Conservation (phyloP, 306 rosid genomes). For the Cicer bijugum region DNA sequence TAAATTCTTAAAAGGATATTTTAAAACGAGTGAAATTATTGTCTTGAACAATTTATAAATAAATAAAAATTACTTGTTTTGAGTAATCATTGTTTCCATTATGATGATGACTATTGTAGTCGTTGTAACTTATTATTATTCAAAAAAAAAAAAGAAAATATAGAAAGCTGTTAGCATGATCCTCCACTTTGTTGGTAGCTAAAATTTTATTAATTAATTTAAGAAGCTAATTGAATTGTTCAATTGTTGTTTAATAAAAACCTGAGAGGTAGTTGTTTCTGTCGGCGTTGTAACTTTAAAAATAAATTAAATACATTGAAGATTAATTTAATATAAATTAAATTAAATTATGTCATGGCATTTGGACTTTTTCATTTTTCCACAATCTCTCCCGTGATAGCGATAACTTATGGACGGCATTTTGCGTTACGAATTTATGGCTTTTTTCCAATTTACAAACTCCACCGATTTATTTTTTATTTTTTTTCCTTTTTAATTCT, state of each 20-base stretch:
- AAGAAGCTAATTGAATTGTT: neutral
- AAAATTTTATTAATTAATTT: neutral
- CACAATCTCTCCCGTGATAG: slow-evolving; percentile 52
- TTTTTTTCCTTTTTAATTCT: neutral
- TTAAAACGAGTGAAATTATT: no score
- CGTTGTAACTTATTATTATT: slow-evolving; percentile 34
- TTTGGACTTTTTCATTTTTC: slow-evolving; percentile 32
- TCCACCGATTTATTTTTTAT: slow-evolving; percentile 27
- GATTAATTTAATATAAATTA: no score
- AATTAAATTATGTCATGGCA: slow-evolving; percentile 41
- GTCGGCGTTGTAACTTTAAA: slow-evolving; percentile 32
- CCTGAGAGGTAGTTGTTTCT: slow-evolving; percentile 32
- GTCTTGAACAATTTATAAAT: no score
- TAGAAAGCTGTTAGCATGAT: slow-evolving; percentile 39
- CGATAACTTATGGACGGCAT: slow-evolving; percentile 43
- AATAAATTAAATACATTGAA: neutral
- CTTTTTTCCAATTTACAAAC: slow-evolving; percentile 11
- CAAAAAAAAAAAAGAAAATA: neutral
- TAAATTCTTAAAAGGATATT: no score
- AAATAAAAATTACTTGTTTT: neutral
- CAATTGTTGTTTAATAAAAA: slow-evolving; percentile 27
- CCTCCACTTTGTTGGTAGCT: slow-evolving; percentile 23
- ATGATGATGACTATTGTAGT: slow-evolving; percentile 25
- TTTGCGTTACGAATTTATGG: slow-evolving; percentile 42
- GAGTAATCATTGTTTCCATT: slow-evolving; percentile 32